Evolutionary conservation across 2,329 filamentous ascomycete species (phyloP).

Genomic region (Ambrosiella cleistominuta): DNA sequence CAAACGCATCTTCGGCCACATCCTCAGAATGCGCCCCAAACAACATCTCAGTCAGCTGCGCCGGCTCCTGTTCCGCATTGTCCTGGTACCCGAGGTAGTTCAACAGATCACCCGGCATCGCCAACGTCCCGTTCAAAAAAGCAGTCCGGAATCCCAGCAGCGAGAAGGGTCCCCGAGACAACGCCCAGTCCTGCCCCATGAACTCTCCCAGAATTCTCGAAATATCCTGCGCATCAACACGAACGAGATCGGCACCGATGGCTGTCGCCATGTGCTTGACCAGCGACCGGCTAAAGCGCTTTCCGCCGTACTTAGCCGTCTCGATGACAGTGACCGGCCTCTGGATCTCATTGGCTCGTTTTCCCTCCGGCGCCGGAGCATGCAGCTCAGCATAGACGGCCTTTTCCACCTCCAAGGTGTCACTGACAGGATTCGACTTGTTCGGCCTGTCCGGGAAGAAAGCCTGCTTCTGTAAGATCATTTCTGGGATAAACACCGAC

Average conservation of each 20-base stretch:
- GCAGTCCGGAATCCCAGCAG: conserved; percentile 40
- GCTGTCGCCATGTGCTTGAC: conserved; percentile 45
- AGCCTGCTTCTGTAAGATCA: conserved; percentile 13
- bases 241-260: conserved; percentile 47
- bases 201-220: conserved; percentile 53
- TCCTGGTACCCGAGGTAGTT: conserved; percentile 10
- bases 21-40: conserved; percentile 8
- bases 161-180: conserved; percentile 30
- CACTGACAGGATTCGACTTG: conserved; percentile 8
- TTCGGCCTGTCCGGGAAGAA: conserved; percentile 12
- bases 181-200: conserved; percentile 42
- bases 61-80: conserved; percentile 21
- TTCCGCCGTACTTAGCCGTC: conserved; percentile 23
- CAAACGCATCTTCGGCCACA: conserved; percentile 17
- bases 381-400: conserved; percentile 13
- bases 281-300: conserved; percentile 27
- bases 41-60: conserved; percentile 6
- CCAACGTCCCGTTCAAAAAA: conserved; percentile 35
- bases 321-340: conserved; percentile 24
- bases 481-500: conserved; percentile 18
- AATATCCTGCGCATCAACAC: conserved; percentile 51
- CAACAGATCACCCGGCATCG: conserved; percentile 18
- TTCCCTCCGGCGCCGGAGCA: conserved; percentile 7
- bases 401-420: conserved; percentile 13
- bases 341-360: conserved; percentile 15